phyloP scores from a whole-genome alignment of 2,329 filamentous ascomycete species.

The Exophiala lecanii-corni region DNA sequence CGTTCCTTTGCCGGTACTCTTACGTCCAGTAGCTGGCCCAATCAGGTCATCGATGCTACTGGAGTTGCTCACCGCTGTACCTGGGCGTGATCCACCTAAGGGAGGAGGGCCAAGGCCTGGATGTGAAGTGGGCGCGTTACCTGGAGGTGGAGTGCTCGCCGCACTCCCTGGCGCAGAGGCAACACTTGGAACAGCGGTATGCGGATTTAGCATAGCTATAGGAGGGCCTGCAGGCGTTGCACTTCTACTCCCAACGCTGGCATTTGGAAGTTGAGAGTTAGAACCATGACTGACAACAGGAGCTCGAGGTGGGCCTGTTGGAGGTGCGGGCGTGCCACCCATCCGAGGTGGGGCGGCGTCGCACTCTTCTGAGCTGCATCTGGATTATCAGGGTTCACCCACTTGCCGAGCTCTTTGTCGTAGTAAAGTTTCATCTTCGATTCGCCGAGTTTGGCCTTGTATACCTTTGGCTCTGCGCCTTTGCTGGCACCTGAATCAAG shows the following conservation, averaged over 20 bases:
- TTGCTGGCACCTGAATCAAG: constrained; percentile 38
- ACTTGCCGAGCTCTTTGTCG: constrained; percentile 92
- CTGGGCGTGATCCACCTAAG: constrained; percentile 63
- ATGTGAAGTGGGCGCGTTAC: constrained; percentile 27
- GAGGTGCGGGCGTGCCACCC: constrained; percentile 32
- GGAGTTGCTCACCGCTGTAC: constrained; percentile 83
- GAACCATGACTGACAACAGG: constrained; percentile 10
- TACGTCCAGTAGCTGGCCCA: constrained; percentile 61
- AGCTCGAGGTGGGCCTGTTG: constrained; percentile 12
- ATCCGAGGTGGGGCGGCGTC: constrained; percentile 75
- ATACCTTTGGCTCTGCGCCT: constrained; percentile 48
- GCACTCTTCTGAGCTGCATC: constrained; percentile 58
- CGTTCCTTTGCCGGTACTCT: constrained; percentile 51
- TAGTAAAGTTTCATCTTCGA: constrained; percentile 84
- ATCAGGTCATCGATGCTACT: constrained; percentile 92
- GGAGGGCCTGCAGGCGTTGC: constrained; percentile 20
- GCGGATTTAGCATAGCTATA: constrained; percentile 22
- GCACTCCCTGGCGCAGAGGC: constrained; percentile 29
- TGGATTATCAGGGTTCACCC: constrained; percentile 92
- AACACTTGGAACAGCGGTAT: not conserved
- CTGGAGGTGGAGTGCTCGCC: constrained; percentile 14
- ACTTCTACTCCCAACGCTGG: constrained; percentile 17
- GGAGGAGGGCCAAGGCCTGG: constrained; percentile 34
- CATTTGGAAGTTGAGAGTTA: constrained; percentile 9
- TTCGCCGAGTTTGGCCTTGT: constrained; percentile 90